Evolutionary conservation across 179 eudicot genomes (phyloP), one percentile per base, ranked within the genome.

Genomic region (Camellia oleifera): DNA sequence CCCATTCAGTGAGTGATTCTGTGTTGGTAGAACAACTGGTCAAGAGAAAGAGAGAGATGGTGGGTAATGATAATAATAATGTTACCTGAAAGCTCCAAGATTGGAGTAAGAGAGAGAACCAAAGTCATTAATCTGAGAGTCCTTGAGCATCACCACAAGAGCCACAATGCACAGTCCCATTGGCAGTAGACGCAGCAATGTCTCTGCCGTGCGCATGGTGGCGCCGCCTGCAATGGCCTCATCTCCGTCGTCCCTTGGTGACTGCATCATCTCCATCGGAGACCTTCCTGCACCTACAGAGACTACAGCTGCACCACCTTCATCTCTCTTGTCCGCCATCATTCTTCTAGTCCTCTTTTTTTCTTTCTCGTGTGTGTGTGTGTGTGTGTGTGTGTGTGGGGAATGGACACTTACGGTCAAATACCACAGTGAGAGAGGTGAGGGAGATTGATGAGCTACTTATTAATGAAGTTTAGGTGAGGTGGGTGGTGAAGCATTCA

Each of bases 11-110:
- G 32, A 32, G 32, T 32, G 32, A 32, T 32, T 32, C 32, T 32
- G 32, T 32, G 32, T 32, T 32, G 32, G 32, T 32, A 32, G 32
- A 32, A 32, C 32, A 32, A 32, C 32, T 32, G 32, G 32, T 32
- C 32, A 32, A 32, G 32, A 32, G 32, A 32, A 32, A 32, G 32
- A 32, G 32, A 32, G 32, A 32, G 32, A 32, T 32, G 32, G 32
- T 32, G 32, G 32, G 32, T 32, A 32, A 32, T 32, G 32, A 32
- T 32, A 32, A 32, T 32, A 32, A 32, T 32, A 32, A 32, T 32
- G 4, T 44, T 88, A 94, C 98, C 90, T 91, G 88, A 94, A 96
- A 84, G 94, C 96, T 10, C 97, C 97, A 71, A 96, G 88, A 40
- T 89, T 84, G 17, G 94, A 89, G 88, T 96, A 96, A 44, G 96